Evolutionary conservation across 176 grass and related monocot genomes (phyloP).

Genomic region (Ensete glaucum): DNA sequence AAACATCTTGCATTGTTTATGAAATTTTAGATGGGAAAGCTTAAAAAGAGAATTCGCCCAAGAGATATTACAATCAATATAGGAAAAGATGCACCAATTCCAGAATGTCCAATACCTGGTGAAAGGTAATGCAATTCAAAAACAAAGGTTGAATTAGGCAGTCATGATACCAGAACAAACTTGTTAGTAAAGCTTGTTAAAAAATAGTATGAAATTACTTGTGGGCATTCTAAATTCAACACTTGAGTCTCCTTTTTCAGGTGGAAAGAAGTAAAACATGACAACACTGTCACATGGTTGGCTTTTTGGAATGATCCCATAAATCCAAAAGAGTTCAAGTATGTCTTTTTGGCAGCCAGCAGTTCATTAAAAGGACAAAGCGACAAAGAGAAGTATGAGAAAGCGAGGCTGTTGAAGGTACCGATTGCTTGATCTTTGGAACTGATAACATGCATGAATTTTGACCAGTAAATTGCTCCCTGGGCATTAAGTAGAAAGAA

Average conservation of each 20-base stretch:
- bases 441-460: not conserved
- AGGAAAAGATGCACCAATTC: constrained; percentile 39
- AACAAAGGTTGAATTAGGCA: not conserved
- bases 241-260: constrained; percentile 33
- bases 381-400: constrained; percentile 98
- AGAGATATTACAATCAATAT: constrained; percentile 99
- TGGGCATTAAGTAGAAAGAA: not conserved
- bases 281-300: constrained; percentile 98
- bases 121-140: constrained; percentile 44
- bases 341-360: constrained; percentile 96
- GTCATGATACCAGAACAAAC: not conserved
- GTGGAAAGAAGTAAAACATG: constrained; percentile 92
- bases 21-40: constrained; percentile 77
- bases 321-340: constrained; percentile 89
- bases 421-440: not conserved
- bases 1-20: constrained; percentile 5
- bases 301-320: constrained; percentile 97
- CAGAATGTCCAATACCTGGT: constrained; percentile 85
- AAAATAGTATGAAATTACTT: not conserved
- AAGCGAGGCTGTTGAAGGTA: constrained; percentile 86
- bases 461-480: not conserved
- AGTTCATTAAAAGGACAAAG: constrained; percentile 87
- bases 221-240: not conserved
- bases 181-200: not conserved
- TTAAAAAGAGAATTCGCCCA: constrained; percentile 73